A percentile compares a stretch with the other conserved stretches of the same genome.
These are phyloP conservation scores for Irpex lacteus DNA, from an alignment of 1,284 basidiomycete species.

Conservation along the genomic window DNA sequence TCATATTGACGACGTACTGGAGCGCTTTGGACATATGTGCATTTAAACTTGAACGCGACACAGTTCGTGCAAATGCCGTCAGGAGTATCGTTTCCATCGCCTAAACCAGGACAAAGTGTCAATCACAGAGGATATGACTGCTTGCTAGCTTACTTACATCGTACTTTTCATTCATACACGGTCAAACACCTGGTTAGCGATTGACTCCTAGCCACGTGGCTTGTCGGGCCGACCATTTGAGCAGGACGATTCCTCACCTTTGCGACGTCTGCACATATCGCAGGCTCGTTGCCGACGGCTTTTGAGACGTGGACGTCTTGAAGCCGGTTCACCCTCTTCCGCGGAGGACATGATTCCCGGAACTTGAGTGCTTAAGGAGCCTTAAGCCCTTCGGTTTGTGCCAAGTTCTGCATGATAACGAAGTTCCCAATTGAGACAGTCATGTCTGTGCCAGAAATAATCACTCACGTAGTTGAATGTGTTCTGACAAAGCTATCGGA, in stretches of 20 bases:
- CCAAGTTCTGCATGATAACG: background rate
- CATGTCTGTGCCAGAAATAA: no score
- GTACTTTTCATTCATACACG: constrained; percentile 1
- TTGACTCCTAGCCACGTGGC: background rate
- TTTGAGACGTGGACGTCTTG: constrained; percentile 7
- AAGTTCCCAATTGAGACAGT: background rate
- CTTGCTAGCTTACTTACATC: constrained; percentile 10
- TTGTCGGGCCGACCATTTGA: background rate
- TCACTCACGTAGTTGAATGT: no score
- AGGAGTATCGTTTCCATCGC: constrained; percentile 7
- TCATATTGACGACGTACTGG: constrained; percentile 3
- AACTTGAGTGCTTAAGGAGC: background rate
- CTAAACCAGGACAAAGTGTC: constrained; percentile 1
- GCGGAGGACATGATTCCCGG: constrained; percentile 2
- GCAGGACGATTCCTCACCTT: constrained; percentile 7
- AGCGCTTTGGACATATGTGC: constrained; percentile 11
- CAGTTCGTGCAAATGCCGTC: constrained; percentile 11
- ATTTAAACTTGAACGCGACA: constrained; percentile 7
- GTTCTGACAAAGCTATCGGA: no score
- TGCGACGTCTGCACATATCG: constrained; percentile 15
- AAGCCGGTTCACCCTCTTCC: constrained; percentile 6
- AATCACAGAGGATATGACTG: background rate
- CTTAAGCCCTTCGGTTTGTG: background rate
- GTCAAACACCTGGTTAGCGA: background rate
- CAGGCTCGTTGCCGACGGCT: constrained; percentile 10